phyloP scores from a whole-genome alignment of 148 eudicot species.

The Talinum fruticosum region DNA sequence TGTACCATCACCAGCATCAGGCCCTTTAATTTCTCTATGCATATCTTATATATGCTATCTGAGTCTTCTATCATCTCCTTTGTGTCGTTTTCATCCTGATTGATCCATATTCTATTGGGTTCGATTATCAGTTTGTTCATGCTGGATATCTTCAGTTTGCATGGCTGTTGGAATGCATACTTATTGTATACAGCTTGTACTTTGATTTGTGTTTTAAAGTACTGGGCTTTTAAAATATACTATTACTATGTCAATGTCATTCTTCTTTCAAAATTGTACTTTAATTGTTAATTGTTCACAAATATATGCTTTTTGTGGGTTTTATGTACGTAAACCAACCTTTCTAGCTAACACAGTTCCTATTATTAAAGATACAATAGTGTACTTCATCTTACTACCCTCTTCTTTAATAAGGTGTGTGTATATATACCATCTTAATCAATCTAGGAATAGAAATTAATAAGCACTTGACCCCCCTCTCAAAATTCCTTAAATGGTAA shows the following conservation, averaged over 20 bases:
- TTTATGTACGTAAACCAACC: not conserved
- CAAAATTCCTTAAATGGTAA: too few relatives aligned
- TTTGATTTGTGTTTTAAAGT: not conserved
- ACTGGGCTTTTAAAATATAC: not conserved
- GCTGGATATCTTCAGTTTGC: not conserved
- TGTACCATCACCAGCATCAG: not conserved
- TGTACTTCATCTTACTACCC: not conserved
- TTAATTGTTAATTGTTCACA: not conserved
- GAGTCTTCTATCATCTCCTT: too few relatives aligned
- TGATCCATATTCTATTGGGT: too few relatives aligned
- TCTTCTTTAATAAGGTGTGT: too few relatives aligned
- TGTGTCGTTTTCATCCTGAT: not conserved
- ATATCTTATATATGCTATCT: too few relatives aligned
- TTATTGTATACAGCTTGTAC: not conserved
- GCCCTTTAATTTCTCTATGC: not conserved
- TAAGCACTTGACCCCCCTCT: too few relatives aligned
- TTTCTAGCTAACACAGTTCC: not conserved
- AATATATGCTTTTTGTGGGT: not conserved
- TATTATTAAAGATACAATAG: too few relatives aligned
- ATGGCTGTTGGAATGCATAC: not conserved
- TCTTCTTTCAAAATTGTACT: too few relatives aligned
- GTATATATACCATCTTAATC: too few relatives aligned
- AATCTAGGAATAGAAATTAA: too few relatives aligned
- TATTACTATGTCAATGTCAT: too few relatives aligned
- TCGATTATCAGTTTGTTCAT: too few relatives aligned